Evolutionary conservation across 352 stramenopile species (phyloP), one percentile per base, ranked within the genome.

Genomic region (Phytopythium vexans): DNA sequence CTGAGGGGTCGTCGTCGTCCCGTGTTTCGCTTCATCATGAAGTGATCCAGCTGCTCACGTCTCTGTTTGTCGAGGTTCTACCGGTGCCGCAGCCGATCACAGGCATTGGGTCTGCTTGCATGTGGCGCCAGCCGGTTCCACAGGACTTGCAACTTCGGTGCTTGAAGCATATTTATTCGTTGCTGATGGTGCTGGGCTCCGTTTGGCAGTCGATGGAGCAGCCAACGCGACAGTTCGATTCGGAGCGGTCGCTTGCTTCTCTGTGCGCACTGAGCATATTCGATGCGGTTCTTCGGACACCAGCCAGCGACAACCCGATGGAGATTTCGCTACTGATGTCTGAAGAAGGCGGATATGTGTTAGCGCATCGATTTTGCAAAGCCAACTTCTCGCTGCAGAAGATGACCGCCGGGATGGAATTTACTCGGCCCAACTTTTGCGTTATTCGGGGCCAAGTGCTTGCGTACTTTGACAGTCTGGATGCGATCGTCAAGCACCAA

Each of bases 171-270:
- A 64, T 96, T n/a, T 70, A 92, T 61, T 85, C 75, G 7, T 54
- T 90, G 0, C 48, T 93, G 42, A 86, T 96, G 70, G 81, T 91
- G 35, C 66, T 95, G 14, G 85, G 81, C 3, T 84, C 73, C 39
- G 82, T 93, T 14, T 96, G 88, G 88, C 86, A 96, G 50, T 93
- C 84, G 0, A 91, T 96, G 47, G 84, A 96, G 54, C 83, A 90
- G 39, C 86, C 86, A 31, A 84, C 77, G n/a, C 81, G 86, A 11
- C 77, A 84, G 11, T 93, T 95, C 66, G 86, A 96, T 55, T 94
- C 86, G 4, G 82, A 95, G 47, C 80, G 88, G 27, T 78, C 86
- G 11, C 65, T 96, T 35, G 82, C 86, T 5, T 72, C 84, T 6
- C 50, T 95, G 47, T 94, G 85, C 67, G 74, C 77, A 4, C 62